Evolutionary conservation across 495 filamentous ascomycete species (phyloP), one percentile per base, ranked within the genome.

Genomic region (Terfezia claveryi): DNA sequence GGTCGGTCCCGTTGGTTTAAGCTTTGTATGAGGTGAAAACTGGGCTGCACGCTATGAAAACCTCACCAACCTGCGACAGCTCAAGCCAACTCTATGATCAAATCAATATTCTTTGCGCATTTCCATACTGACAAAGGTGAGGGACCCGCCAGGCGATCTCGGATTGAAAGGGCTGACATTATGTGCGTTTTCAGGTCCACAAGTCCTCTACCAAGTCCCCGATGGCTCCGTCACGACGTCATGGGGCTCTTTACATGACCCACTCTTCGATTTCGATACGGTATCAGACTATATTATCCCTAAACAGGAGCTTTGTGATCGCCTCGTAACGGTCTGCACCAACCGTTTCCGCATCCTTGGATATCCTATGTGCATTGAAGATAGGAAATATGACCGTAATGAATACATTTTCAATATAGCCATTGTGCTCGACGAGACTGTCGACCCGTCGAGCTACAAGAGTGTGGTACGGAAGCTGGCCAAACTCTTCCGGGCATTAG

Each of bases 331-430:
- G 23, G 77, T 92, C 38, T 80, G 76, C 68, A 80, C 79, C 16
- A 77, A 79, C 66, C 79, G 80, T 51, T 82, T 85, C 67, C 81
- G 82, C 52, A 79, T 96, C 54, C 76, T 96, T 23, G 84, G 86
- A 10, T 86, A 87, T 62, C 91, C 91, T 1, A 82, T 96, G 38
- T 87, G 84, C 66, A 85, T 95, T 68, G 77, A 76, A 8, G 77
- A 81, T 49, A 71, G 73, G 27, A 74, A 74, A 49, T 89, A 98
- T 66, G 75, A 81, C 54, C 82, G 91, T 53, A 98, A 96, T 69
- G 83, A 94, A 65, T 95, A 92, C 70, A 92, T 94, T 64, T 98
- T 96, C 77, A 96, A 95, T 66, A 94, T 96, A 61, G 84, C 84
- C 51, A 66, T 96, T 20, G 85, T 98, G 14, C 71, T 98, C 44